These are phyloP conservation scores for Amyloporia xantha DNA, from an alignment of 768 basidiomycete species.

Conservation along the genomic window DNA sequence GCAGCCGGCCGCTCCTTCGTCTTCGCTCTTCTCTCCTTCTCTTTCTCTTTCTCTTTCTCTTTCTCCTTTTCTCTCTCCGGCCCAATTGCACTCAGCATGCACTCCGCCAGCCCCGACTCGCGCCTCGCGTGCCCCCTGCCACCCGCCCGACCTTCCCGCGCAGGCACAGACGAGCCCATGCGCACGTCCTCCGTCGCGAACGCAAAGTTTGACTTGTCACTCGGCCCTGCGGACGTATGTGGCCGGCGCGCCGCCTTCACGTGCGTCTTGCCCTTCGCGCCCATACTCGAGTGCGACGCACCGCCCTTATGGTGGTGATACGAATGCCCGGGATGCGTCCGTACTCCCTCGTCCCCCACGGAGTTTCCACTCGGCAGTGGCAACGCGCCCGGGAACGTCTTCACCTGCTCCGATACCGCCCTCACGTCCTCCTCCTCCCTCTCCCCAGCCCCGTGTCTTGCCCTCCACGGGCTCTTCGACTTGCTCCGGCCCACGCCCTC, in stretches of 20 bases:
- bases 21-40: slow-evolving; percentile 16
- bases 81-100: slow-evolving; percentile 5
- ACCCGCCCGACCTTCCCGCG: neutral
- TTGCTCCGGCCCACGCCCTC: slow-evolving; percentile 15
- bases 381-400: neutral
- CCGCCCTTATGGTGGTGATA: neutral
- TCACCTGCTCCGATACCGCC: neutral
- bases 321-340: neutral
- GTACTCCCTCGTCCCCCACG: neutral
- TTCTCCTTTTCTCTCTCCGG: slow-evolving; percentile 10
- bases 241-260: slow-evolving; percentile 41
- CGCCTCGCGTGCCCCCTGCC: slow-evolving; percentile 3
- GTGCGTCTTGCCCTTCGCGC: slow-evolving; percentile 15
- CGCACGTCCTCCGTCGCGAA: slow-evolving; percentile 13
- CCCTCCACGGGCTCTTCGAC: slow-evolving; percentile 16
- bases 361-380: neutral
- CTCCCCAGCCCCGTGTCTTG: slow-evolving; percentile 2
- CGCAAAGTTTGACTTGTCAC: slow-evolving; percentile 40
- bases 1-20: slow-evolving; percentile 31
- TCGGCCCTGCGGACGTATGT: slow-evolving; percentile 69
- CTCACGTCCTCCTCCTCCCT: neutral
- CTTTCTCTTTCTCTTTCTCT: slow-evolving; percentile 16
- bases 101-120: slow-evolving; percentile 9
- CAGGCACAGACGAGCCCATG: slow-evolving; percentile 9
- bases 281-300: slow-evolving; percentile 18